phyloP scores from a whole-genome alignment of 768 basidiomycete species.

The Lepiota subincarnata region DNA sequence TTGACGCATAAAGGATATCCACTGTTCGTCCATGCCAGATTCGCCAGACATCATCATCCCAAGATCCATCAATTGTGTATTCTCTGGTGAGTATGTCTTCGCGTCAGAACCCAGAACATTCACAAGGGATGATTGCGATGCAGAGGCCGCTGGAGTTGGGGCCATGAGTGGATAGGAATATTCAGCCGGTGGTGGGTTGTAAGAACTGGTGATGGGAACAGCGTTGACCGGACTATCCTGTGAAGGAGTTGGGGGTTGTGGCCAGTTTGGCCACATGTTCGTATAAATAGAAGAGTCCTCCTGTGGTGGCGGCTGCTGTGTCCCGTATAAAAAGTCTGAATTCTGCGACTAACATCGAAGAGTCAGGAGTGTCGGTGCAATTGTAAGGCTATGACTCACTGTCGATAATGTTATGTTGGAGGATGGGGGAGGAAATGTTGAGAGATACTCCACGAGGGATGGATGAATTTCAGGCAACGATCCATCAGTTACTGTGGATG shows the following conservation, averaged over 20 bases:
- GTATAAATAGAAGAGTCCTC: not conserved
- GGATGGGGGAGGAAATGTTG: constrained; percentile 28
- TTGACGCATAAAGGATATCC: constrained; percentile 63
- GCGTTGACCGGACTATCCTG: no score
- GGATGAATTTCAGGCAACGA: constrained; percentile 52
- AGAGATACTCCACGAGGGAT: constrained; percentile 57
- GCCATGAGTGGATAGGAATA: not conserved
- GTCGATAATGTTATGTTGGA: not conserved
- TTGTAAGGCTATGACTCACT: not conserved
- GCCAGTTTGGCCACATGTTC: constrained; percentile 8
- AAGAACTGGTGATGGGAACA: not conserved
- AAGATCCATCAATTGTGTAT: constrained; percentile 31
- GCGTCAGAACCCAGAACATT: constrained; percentile 8
- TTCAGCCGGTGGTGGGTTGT: not conserved
- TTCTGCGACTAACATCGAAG: not conserved
- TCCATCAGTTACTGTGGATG: constrained; percentile 22
- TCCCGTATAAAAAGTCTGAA: not conserved
- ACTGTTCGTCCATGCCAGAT: constrained; percentile 61
- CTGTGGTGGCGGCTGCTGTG: not conserved
- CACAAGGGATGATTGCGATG: not conserved
- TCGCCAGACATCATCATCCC: constrained; percentile 55
- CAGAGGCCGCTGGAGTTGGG: not conserved
- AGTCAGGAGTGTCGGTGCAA: not conserved
- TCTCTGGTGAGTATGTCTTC: constrained; percentile 28
- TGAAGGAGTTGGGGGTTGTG: not conserved